Evolutionary conservation across 2,329 filamentous ascomycete species (phyloP).

Genomic region (Colletotrichum costaricense): DNA sequence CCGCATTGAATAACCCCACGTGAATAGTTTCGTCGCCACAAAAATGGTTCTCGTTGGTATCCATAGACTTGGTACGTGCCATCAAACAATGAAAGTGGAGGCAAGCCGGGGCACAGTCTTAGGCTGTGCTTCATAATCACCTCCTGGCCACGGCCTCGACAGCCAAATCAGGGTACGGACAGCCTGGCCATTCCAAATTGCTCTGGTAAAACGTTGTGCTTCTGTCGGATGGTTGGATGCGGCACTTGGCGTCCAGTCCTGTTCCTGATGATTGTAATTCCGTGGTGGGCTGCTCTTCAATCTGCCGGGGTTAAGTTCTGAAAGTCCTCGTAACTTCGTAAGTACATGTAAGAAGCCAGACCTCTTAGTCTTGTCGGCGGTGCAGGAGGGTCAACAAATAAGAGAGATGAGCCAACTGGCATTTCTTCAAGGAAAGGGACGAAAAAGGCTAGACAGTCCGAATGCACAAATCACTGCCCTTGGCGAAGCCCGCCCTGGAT

Average conservation of each 20-base stretch:
- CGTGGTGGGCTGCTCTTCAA: not conserved
- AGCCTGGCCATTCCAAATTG: not conserved
- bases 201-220: not conserved
- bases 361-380: not conserved
- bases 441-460: slow-evolving; percentile 12
- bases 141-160: not conserved
- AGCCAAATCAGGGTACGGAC: not conserved
- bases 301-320: not conserved
- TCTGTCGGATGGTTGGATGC: not conserved
- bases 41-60: not conserved
- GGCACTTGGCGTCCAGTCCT: not conserved
- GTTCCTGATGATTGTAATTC: slow-evolving; percentile 13
- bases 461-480: not conserved
- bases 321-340: not conserved
- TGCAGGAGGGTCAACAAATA: not conserved
- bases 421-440: not conserved
- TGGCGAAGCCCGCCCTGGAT: slow-evolving; percentile 6
- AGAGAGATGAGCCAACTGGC: not conserved
- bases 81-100: not conserved
- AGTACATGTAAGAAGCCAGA: not conserved
- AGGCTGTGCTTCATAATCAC: not conserved
- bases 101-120: not conserved
- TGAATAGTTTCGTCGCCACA: not conserved
- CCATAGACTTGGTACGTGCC: not conserved
- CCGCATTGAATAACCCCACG: not conserved